Evolutionary conservation across 495 filamentous ascomycete species (phyloP), one percentile per base, ranked within the genome.

Genomic region (Penicillium chermesinum): DNA sequence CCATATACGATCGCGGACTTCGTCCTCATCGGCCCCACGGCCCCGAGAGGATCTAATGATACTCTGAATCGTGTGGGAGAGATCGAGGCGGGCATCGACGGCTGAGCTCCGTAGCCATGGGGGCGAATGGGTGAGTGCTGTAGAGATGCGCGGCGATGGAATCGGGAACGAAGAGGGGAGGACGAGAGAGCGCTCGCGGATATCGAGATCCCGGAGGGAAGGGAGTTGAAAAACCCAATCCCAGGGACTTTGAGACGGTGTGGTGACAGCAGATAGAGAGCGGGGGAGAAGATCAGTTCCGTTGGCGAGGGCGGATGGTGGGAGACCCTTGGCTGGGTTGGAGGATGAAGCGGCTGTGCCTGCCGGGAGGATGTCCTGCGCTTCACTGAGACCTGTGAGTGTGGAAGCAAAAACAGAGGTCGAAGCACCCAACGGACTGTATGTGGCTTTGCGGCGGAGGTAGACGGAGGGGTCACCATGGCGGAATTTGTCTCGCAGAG

Each of bases 171-270:
- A 77, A 9, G 74, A 70, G 10, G 84, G 82, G 16, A 96, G 71
- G 7, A 96, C 80, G 9, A 91, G 69, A 2, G 81, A 82, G 40
- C 83, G 73, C 62, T 96, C 91, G 16, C 88, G 81, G 37, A 85
- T 79, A 34, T 90, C 86, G 20, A 96, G 74, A 7, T 72, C 77
- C 9, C 63, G 63, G 5, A 95, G 75, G 10, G 80, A 69, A 1
- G 73, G 67, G 7, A 91, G 69, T 8, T 74, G 66, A 60, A 95
- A 88, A 2, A 96, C 58, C 88, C 89, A 95, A 44, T 89, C 84
- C 64, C 93, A 82, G 41, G 56, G 67, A 48, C 30, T 64, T 50
- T 63, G 66, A 15, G 55, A 63, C 0, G 79, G 67, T 17, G 70
- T 59, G 20, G 62, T 60, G 5, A 74, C 45, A 60, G 69, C 44